Conservation (phyloP, 2,329 filamentous ascomycete species). For the Fusarium proliferatum region DNA sequence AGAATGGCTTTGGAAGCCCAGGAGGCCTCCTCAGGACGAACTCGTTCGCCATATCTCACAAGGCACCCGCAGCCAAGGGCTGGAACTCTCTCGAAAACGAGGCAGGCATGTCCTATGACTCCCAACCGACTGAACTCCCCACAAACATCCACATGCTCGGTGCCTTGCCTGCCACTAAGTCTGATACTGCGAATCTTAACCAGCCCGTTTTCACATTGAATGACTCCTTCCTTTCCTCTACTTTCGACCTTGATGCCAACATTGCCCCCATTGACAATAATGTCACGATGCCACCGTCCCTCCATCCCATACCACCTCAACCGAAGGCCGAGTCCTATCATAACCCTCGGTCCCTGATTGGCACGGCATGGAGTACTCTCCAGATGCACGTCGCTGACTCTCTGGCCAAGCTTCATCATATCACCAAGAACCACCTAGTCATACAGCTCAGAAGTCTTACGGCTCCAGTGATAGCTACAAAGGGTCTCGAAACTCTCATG, state of each 20-base stretch:
- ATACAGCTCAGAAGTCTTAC: slow-evolving; percentile 55
- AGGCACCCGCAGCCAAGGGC: slow-evolving; percentile 40
- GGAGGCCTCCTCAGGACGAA: slow-evolving; percentile 45
- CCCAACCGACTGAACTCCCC: slow-evolving; percentile 55
- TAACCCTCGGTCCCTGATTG: slow-evolving; percentile 52
- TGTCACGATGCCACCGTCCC: slow-evolving; percentile 34
- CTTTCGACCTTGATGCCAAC: slow-evolving; percentile 51
- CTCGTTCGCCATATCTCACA: slow-evolving; percentile 37
- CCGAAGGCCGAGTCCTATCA: slow-evolving; percentile 43
- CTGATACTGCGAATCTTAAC: slow-evolving; percentile 48
- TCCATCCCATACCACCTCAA: slow-evolving; percentile 25
- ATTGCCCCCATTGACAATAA: slow-evolving; percentile 50
- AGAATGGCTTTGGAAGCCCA: slow-evolving; percentile 53
- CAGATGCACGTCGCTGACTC: slow-evolving; percentile 60
- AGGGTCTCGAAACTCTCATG: slow-evolving; percentile 56
- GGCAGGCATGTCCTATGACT: slow-evolving; percentile 43
- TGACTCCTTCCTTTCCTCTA: slow-evolving; percentile 48
- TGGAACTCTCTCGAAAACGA: slow-evolving; percentile 45
- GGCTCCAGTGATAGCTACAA: slow-evolving; percentile 52
- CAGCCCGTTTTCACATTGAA: slow-evolving; percentile 53
- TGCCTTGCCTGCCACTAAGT: slow-evolving; percentile 45
- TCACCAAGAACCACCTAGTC: slow-evolving; percentile 57
- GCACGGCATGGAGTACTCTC: slow-evolving; percentile 58
- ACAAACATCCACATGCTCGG: slow-evolving; percentile 54
- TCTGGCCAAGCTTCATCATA: slow-evolving; percentile 54